Evolutionary conservation across 2,329 filamentous ascomycete genomes (phyloP).

Genomic region (Nothopassalora personata): DNA sequence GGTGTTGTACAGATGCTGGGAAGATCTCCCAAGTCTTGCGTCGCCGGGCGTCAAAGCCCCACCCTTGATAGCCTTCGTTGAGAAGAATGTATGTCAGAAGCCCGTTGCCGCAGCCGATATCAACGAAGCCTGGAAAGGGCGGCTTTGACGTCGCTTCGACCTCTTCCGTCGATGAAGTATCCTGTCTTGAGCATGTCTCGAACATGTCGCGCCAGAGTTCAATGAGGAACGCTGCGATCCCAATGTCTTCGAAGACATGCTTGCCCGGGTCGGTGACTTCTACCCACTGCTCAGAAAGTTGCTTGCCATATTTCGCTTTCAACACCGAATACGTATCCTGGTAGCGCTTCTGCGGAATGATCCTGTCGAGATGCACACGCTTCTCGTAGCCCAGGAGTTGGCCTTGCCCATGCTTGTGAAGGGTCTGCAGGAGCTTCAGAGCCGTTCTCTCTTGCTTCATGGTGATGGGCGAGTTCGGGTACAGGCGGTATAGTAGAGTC

Average conservation of each 20-base stretch:
- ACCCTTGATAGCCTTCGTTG: slow-evolving; percentile 74
- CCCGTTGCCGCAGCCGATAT: slow-evolving; percentile 94
- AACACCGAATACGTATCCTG: slow-evolving; percentile 78
- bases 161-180: not conserved
- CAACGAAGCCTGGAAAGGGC: slow-evolving; percentile 80
- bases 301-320: slow-evolving; percentile 71
- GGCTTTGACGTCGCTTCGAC: slow-evolving; percentile 7
- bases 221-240: slow-evolving; percentile 85
- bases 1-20: slow-evolving; percentile 42
- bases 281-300: slow-evolving; percentile 69
- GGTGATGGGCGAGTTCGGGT: slow-evolving; percentile 44
- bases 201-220: slow-evolving; percentile 91
- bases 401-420: slow-evolving; percentile 70
- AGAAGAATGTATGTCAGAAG: slow-evolving; percentile 78
- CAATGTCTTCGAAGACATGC: slow-evolving; percentile 91
- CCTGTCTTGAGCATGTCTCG: slow-evolving; percentile 7
- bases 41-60: slow-evolving; percentile 84
- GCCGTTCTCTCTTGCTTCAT: slow-evolving; percentile 60
- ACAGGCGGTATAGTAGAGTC: slow-evolving; percentile 14
- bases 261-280: slow-evolving; percentile 84
- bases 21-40: slow-evolving; percentile 83
- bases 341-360: slow-evolving; percentile 69
- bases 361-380: slow-evolving; percentile 73
- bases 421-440: slow-evolving; percentile 60
- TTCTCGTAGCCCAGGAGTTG: slow-evolving; percentile 65